Conservation (phyloP, 2,329 filamentous ascomycete species). For the Epichloe sibirici region DNA sequence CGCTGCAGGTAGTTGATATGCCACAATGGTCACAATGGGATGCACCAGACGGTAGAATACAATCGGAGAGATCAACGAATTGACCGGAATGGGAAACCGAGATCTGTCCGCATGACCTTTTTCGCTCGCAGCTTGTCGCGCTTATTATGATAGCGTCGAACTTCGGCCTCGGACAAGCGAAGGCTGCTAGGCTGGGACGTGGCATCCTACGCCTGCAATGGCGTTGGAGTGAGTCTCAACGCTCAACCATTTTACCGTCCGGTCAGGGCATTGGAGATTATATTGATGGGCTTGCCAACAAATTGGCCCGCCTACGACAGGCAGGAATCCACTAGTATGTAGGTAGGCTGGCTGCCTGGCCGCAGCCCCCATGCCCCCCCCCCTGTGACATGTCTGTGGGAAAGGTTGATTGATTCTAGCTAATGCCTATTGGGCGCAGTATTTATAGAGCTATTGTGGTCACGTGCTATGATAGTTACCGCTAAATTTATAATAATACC, state of each 20-base stretch:
- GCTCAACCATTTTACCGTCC: neutral
- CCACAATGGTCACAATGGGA: neutral
- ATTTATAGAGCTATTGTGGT: no score
- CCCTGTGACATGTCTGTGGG: no score
- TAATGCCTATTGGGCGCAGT: no score
- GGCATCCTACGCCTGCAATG: neutral
- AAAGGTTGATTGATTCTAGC: no score
- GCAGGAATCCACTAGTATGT: no score
- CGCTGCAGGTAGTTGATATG: neutral
- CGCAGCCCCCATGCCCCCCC: no score
- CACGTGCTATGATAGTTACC: no score
- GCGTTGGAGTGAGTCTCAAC: neutral
- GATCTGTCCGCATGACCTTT: conserved; percentile 1
- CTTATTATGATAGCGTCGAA: neutral
- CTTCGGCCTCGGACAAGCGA: neutral
- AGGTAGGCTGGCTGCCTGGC: no score
- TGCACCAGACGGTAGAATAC: neutral
- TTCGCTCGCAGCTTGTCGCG: neutral
- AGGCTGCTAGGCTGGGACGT: neutral
- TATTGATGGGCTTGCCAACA: no score
- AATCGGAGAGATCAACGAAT: neutral
- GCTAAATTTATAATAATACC: no score
- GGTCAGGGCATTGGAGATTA: no score
- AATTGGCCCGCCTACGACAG: no score
- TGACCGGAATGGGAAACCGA: neutral